Evolutionary conservation across 2,329 filamentous ascomycete species (phyloP).

Genomic region (Hansfordia pulvinata): DNA sequence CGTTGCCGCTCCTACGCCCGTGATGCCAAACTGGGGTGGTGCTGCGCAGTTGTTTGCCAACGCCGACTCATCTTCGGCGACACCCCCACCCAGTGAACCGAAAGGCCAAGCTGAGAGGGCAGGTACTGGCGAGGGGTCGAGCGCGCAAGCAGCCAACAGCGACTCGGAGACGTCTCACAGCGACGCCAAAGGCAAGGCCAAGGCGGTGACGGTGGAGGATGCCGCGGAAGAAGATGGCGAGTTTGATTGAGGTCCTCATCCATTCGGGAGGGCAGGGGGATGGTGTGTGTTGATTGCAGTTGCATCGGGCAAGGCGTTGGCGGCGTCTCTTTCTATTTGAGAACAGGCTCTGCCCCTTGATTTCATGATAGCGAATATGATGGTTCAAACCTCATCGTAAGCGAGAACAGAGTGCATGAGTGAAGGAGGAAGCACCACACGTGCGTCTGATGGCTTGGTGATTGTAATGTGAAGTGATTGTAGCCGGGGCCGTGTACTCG

Average conservation of each 20-base stretch:
- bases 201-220: constrained; percentile 16
- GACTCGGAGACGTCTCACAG: constrained; percentile 3
- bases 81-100: constrained; percentile 2
- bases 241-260: constrained; percentile 8
- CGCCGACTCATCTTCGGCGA: constrained; percentile 4
- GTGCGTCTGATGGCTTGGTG: too few relatives aligned
- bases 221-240: constrained; percentile 7
- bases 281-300: too few relatives aligned
- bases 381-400: too few relatives aligned
- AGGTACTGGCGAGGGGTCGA: constrained; percentile 7
- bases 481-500: too few relatives aligned
- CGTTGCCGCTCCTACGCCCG: constrained; percentile 33
- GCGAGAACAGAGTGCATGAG: too few relatives aligned
- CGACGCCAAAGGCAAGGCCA: constrained; percentile 13
- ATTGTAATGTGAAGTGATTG: too few relatives aligned
- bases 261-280: too few relatives aligned
- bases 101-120: constrained; percentile 3
- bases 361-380: too few relatives aligned
- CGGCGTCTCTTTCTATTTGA: too few relatives aligned
- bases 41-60: constrained; percentile 31
- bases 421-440: too few relatives aligned
- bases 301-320: constrained; percentile 18
- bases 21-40: constrained; percentile 36
- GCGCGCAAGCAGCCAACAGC: background rate
- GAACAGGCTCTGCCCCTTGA: too few relatives aligned